Evolutionary conservation across 768 basidiomycete genomes (phyloP), one percentile per base, ranked within the genome.

Genomic region (Russula olivacea): DNA sequence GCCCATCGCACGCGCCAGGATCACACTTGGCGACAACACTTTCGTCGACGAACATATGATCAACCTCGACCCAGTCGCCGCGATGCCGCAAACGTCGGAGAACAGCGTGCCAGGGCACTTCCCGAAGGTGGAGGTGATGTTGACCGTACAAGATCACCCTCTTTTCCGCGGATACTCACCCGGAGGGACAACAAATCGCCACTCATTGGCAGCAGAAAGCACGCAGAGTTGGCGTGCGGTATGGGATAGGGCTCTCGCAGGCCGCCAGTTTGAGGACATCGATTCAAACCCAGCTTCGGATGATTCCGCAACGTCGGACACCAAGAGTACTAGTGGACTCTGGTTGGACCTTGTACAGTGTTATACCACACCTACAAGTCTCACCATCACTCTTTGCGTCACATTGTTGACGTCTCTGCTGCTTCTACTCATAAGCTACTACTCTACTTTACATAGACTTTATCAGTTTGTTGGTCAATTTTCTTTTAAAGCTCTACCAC

Each of bases 1-100:
- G 0, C 59, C 60, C 15, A 59, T 71, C 50, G 66, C 67, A 47
- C 61, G 34, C 30, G 61, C 60, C 17, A 68, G 59, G 40, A 63
- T 68, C 14, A 65, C 55, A 21, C 59, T 71, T 48, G 59, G 58
- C 28, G 41, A 58, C n/a, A 63, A 61, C 38, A 59, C 55, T 8
- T 68, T 59, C 25, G 25, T 52, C 12, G 67, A 68, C 25, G 61
- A 45, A 32, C 36, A 55, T 38, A 60, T 68, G 65, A 59, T 68
- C 17, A 68, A 68, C 43, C 40, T 59, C 32, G 67, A 66, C 11
- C 34, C 43, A n/a, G n/a, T n/a, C n/a, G n/a, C n/a, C n/a, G 9
- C 57, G 15, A 36, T 32, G 36, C 40, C 58, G 8, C 58, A 62
- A 25, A 54, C 51, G 2, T 58, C 45, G 12, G n/a, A n/a, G n/a